A percentile compares a stretch with the other conserved stretches of the same genome.
phyloP scores from a whole-genome alignment of 2,329 filamentous ascomycete genomes.

The Aureobasidium vineae region DNA sequence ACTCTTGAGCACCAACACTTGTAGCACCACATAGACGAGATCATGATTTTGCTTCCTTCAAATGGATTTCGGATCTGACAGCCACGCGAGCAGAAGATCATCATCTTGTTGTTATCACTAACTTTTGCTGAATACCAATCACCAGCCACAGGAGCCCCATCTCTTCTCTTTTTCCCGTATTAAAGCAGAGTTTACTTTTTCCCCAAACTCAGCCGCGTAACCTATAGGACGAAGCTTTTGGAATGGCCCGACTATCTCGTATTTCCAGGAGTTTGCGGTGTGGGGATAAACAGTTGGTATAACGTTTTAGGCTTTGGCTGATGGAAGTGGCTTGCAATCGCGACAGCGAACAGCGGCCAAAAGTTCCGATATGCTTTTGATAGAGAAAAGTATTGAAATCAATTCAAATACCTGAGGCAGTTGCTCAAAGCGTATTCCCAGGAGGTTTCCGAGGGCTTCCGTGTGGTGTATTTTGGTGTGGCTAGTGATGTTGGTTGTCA shows the following conservation, averaged over 20 bases:
- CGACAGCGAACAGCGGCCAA: background rate
- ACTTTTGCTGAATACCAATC: background rate
- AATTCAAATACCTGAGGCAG: background rate
- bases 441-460: background rate
- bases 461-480: background rate
- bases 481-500: background rate
- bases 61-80: no score
- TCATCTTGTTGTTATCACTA: no score
- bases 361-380: background rate
- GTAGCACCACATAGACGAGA: no score
- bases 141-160: background rate
- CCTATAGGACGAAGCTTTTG: background rate
- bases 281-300: background rate
- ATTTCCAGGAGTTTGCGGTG: background rate
- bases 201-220: background rate
- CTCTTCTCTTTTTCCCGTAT: background rate
- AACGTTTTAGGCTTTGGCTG: background rate
- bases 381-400: background rate
- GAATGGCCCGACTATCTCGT: background rate
- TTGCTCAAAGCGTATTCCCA: background rate
- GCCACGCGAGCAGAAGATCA: no score
- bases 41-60: no score
- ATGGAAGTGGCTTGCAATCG: conserved; percentile 1
- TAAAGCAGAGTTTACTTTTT: background rate
- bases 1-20: no score